Base-by-base conservation (phyloP, 805 yeast genomes). In the Maudiozyma saulgeensis region DNA sequence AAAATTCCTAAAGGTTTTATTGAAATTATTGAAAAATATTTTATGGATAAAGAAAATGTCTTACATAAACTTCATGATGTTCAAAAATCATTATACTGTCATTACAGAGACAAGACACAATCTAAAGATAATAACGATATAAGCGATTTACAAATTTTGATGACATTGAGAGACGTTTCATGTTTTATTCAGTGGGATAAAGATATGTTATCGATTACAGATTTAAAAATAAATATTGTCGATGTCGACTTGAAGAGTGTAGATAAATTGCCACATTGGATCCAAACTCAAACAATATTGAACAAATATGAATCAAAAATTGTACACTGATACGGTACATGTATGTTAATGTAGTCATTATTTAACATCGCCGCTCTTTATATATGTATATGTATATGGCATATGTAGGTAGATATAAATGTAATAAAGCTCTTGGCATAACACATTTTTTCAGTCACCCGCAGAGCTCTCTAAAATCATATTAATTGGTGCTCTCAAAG, bases 171-270 rank as follows among this genome's bases (percentile, higher is more conserved):
- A 54, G 75, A 71, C 47, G 64, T 69, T 3, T 62, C 74, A 0
- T 57, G 69, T 7, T 69, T 69, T 49, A 42, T 70, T 6, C 51
- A 46, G 28, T 58, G 70, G 55, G 39, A 54, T 13, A 45, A 48
- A 2, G 38, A 23, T 3, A 43, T 43, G 1, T 55, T 26, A n/a
- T 18, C 19, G 12, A 6, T 18, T 3, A 25, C n/a, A 1, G 43
- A 37, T 15, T 19, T 49, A 15, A 41, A 46, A 12, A 58, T 54
- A 4, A 55, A 50, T 7, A 64, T 80, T 13, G 74, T 78, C 38
- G 84, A 80, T 59, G 68, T 77, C 43, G 84, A 80, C 55, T 69
- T 77, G 44, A 80, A 80, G 58, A 73, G 77, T 2, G 64, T 58
- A 13, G 51, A 62, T 23, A 78, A 76, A 50, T 72, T 70, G 65